Conservation (phyloP, 1,284 basidiomycete species). For the Fomes fomentarius region DNA sequence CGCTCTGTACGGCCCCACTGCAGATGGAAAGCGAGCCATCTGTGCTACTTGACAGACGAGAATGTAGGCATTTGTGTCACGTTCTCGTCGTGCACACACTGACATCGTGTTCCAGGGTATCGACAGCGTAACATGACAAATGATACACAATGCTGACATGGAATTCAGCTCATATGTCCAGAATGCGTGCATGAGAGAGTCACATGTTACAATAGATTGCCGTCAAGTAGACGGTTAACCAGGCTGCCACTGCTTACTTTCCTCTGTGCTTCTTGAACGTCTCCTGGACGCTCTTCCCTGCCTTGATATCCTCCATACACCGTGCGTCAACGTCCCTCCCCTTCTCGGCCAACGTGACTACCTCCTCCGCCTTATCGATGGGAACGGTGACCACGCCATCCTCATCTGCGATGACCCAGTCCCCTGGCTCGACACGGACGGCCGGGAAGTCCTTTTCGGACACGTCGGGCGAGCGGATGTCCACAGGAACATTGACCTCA, state of each 20-base stretch:
- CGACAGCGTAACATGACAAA: not conserved
- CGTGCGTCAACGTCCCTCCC: conserved; percentile 72
- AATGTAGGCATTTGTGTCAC: not conserved
- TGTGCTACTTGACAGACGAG: not conserved
- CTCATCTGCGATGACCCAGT: conserved; percentile 85
- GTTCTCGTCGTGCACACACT: not conserved
- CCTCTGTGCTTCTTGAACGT: conserved; percentile 82
- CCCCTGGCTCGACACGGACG: conserved; percentile 74
- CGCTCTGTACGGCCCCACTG: not conserved
- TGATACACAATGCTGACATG: not conserved
- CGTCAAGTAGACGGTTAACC: no score
- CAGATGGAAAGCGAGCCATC: not conserved
- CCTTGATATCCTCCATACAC: conserved; percentile 79
- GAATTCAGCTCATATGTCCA: no score
- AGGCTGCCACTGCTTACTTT: no score
- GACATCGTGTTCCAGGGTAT: not conserved
- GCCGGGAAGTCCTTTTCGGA: conserved; percentile 47
- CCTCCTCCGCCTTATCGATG: conserved; percentile 54
- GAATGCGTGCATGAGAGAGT: no score
- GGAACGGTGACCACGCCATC: conserved; percentile 92
- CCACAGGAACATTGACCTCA: conserved; percentile 74
- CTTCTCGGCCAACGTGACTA: conserved; percentile 61
- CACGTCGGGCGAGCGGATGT: conserved; percentile 52
- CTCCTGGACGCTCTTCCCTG: conserved; percentile 74
- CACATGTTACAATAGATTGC: no score